A percentile compares a stretch with the other conserved stretches of the same genome.
These are phyloP conservation scores for Karstenula rhodostoma DNA, from an alignment of 2,329 filamentous ascomycete genomes.

Conservation along the genomic window DNA sequence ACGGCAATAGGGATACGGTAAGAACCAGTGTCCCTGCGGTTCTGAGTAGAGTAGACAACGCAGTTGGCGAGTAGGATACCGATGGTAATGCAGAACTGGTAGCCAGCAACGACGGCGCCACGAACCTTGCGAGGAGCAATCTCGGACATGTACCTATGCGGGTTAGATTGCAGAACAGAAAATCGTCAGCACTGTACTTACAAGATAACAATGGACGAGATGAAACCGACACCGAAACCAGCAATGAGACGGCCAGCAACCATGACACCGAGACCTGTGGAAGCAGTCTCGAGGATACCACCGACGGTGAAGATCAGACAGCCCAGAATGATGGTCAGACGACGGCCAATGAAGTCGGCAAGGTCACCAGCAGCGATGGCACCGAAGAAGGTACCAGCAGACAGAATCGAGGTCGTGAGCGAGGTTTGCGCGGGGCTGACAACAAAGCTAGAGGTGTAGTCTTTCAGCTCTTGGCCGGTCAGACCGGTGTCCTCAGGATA, in stretches of 20 bases:
- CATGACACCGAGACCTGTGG: conserved; percentile 69
- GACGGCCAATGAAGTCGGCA: conserved; percentile 72
- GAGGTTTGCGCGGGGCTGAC: conserved; percentile 56
- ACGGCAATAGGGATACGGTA: conserved; percentile 82
- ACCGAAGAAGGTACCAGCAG: conserved; percentile 79
- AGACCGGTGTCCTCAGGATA: conserved; percentile 43
- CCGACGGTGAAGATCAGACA: conserved; percentile 67
- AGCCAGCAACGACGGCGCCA: conserved; percentile 78
- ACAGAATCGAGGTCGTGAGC: conserved; percentile 76
- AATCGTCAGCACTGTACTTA: conserved; percentile 44
- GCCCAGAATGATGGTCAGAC: conserved; percentile 68
- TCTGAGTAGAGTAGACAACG: conserved; percentile 77
- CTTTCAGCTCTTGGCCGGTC: conserved; percentile 63
- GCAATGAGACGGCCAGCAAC: conserved; percentile 77
- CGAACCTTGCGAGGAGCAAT: conserved; percentile 75
- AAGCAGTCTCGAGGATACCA: conserved; percentile 66
- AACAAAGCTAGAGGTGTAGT: conserved; percentile 64
- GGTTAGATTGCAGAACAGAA: conserved; percentile 19
- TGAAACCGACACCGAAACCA: conserved; percentile 75
- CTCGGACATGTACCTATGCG: conserved; percentile 79
- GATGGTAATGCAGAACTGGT: conserved; percentile 85
- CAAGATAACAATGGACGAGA: conserved; percentile 68
- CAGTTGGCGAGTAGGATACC: conserved; percentile 79
- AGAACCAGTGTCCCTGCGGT: conserved; percentile 69
- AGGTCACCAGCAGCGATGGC: conserved; percentile 66